Conservation (phyloP, 1,284 basidiomycete species). For the Nidula niveotomentosa region DNA sequence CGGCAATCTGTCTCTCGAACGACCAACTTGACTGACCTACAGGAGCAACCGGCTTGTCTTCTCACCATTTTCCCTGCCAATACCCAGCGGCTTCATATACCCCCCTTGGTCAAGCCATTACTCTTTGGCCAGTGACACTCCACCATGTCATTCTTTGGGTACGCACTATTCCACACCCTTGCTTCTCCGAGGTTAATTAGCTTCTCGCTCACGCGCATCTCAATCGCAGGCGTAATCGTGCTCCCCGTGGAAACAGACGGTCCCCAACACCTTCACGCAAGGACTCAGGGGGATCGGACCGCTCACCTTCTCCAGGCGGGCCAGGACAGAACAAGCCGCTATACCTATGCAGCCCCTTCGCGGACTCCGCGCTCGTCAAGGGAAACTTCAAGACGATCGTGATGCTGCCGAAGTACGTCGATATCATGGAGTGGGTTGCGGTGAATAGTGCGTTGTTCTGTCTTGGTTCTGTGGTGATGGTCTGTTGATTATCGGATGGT, state of each 20-base stretch:
- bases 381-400: slow-evolving; percentile 99
- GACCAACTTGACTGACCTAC: no score
- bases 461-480: neutral
- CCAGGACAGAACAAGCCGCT: slow-evolving; percentile 57
- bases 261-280: slow-evolving; percentile 64
- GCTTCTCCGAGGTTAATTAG: neutral
- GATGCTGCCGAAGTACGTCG: slow-evolving; percentile 93
- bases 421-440: slow-evolving; percentile 98
- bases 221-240: slow-evolving; percentile 36
- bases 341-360: slow-evolving; percentile 94
- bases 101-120: neutral
- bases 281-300: slow-evolving; percentile 34
- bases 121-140: neutral
- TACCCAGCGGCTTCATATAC: no score
- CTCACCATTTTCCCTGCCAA: no score
- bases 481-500: neutral
- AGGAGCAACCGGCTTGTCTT: no score
- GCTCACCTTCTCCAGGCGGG: slow-evolving; percentile 37
- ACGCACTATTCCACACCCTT: slow-evolving; percentile 6
- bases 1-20: no score
- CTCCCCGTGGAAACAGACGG: slow-evolving; percentile 55
- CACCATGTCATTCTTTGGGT: slow-evolving; percentile 35
- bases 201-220: neutral
- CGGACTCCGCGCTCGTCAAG: slow-evolving; percentile 94
- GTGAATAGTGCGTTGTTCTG: slow-evolving; percentile 79